Conservation (phyloP, 75 land plant species). For the Azolla pinnata region DNA sequence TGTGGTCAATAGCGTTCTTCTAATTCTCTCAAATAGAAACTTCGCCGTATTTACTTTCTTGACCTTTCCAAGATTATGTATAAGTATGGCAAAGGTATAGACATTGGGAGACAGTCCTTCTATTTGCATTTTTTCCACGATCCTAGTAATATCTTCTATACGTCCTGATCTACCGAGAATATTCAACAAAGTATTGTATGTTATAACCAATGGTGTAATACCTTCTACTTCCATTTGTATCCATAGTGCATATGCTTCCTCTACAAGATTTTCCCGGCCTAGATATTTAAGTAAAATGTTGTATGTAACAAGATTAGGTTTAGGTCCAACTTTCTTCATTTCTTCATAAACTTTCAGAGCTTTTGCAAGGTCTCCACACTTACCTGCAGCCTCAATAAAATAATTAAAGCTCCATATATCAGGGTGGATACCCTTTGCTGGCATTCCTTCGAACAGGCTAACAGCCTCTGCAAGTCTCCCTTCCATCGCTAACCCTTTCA, state of each 20-base stretch:
- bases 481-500: slow-evolving; percentile 53
- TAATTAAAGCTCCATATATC: slow-evolving; percentile 54
- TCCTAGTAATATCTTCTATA: slow-evolving; percentile 21
- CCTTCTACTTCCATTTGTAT: slow-evolving; percentile 54
- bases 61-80: slow-evolving; percentile 27
- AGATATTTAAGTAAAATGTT: slow-evolving; percentile 50
- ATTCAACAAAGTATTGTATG: slow-evolving; percentile 64
- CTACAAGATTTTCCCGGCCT: slow-evolving; percentile 29
- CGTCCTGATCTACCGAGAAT: slow-evolving; percentile 44
- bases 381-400: slow-evolving; percentile 61
- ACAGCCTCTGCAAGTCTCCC: slow-evolving; percentile 46
- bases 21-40: slow-evolving; percentile 50
- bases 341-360: slow-evolving; percentile 40
- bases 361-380: slow-evolving; percentile 33
- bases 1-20: slow-evolving; percentile 26
- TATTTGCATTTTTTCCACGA: slow-evolving; percentile 29
- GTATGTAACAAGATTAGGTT: slow-evolving; percentile 60
- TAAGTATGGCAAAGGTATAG: slow-evolving; percentile 39
- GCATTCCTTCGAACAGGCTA: slow-evolving; percentile 48
- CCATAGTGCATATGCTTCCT: slow-evolving; percentile 40
- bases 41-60: slow-evolving; percentile 38
- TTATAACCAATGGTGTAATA: slow-evolving; percentile 48
- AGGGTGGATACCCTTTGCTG: slow-evolving; percentile 47
- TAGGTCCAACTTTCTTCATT: slow-evolving; percentile 45
- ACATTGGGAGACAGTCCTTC: slow-evolving; percentile 42